Base-by-base conservation (phyloP, 176 grass and related monocot species). In the Pontederia crassipes region DNA sequence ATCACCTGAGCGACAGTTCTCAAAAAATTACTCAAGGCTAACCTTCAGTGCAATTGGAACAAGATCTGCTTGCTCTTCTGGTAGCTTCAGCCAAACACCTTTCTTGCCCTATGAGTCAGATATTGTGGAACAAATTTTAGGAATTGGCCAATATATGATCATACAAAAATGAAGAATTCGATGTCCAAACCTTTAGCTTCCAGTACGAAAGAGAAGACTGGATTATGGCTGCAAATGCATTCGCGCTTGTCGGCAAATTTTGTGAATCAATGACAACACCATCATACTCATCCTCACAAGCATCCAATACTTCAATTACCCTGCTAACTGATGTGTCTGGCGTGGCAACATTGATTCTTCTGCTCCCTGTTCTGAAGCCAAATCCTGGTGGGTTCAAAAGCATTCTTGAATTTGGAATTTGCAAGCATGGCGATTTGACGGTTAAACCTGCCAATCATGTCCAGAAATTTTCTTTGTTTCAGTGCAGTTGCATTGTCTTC, bases 221-320 rank as follows among this genome's bases (percentile, higher is more conserved):
- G n/a, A 94, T 68, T 13, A 78, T 72, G 20, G 64, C 49, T 53
- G 74, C 45, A 84, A 84, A 93, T 76, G 62, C 72, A 80, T 92
- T 73, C 1, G 71, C 68, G 26, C 52, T 77, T 55, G 74, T 64
- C 61, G 80, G 77, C 70, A 86, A 79, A 55, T 58, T 71, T 63
- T 65, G 60, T 28, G 77, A 51, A 49, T 79, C 78, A 24, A 87
- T 57, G 32, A 93, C 77, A 73, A 68, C 67, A 13, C 80, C 83
- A 66, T 66, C 80, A 68, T 83, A 91, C 47, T 93, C 83, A 75
- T 93, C 88, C 71, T 84, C 74, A 45, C 62, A 69, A 66, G 72
- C 80, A 75, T 86, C 74, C 45, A 92, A 66, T 59, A 81, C 14
- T 58, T 84, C 74, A 16, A 63, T 51, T 64, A 32, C 78, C 68